Evolutionary conservation across 2,329 filamentous ascomycete genomes (phyloP).

Genomic region (Fusarium metavorans): DNA sequence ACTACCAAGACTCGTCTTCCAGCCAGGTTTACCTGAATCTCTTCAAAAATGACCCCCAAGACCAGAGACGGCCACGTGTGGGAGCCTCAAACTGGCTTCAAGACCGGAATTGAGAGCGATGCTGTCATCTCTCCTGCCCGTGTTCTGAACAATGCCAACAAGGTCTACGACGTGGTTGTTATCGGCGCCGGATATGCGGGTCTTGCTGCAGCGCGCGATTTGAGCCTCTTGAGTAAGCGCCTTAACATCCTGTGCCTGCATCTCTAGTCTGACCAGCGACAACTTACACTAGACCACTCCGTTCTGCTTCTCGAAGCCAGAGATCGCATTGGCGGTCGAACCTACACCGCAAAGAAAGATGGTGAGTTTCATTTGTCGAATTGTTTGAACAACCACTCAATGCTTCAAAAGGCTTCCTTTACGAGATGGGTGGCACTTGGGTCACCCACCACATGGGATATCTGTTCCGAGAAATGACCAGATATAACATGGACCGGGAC

Average conservation of each 20-base stretch:
- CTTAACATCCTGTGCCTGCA: not conserved
- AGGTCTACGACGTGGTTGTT: constrained; percentile 31
- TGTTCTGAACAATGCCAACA: not conserved
- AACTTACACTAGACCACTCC: not conserved
- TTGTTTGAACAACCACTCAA: not conserved
- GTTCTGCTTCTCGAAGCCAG: constrained; percentile 53
- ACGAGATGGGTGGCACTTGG: constrained; percentile 59
- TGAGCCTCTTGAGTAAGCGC: constrained; percentile 9
- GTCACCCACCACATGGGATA: constrained; percentile 54
- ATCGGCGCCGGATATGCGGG: constrained; percentile 40
- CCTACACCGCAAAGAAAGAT: constrained; percentile 48
- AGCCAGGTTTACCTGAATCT: not conserved
- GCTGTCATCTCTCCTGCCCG: constrained; percentile 16
- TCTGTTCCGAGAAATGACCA: constrained; percentile 56
- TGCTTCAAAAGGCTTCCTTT: constrained; percentile 45
- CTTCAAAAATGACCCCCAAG: constrained; percentile 8
- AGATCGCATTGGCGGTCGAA: constrained; percentile 51
- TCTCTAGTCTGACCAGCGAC: not conserved
- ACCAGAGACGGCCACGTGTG: constrained; percentile 21
- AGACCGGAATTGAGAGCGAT: constrained; percentile 16
- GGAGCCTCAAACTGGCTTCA: constrained; percentile 7
- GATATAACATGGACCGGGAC: constrained; percentile 52
- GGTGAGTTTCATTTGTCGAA: constrained; percentile 31
- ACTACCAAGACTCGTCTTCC: not conserved
- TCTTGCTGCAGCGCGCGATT: constrained; percentile 32